Evolutionary conservation across 2,329 filamentous ascomycete species (phyloP).

Genomic region (Exophiala aquamarina): DNA sequence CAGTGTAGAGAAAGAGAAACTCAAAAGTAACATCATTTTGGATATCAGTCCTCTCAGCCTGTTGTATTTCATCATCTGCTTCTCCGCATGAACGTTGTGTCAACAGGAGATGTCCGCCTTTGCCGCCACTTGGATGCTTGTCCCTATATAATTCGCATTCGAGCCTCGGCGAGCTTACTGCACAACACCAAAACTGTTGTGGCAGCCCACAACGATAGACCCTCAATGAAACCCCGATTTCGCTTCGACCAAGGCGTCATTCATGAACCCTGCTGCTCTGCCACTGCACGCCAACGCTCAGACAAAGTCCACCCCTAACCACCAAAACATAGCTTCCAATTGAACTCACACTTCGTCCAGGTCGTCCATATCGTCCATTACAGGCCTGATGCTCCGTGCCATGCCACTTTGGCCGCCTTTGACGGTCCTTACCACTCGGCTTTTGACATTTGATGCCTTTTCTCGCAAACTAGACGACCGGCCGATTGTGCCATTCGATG

Average conservation of each 20-base stretch:
- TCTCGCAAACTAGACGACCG: slow-evolving; percentile 22
- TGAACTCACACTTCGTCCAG: background rate
- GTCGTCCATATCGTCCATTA: slow-evolving; percentile 9
- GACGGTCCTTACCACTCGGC: slow-evolving; percentile 23
- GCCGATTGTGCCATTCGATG: slow-evolving; percentile 1
- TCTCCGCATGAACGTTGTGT: background rate
- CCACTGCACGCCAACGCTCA: too few relatives aligned
- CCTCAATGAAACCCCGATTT: too few relatives aligned
- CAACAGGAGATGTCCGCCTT: slow-evolving; percentile 17
- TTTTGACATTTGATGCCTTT: slow-evolving; percentile 24
- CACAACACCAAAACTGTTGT: too few relatives aligned
- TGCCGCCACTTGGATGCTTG: too few relatives aligned
- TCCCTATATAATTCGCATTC: too few relatives aligned
- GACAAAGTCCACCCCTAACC: background rate
- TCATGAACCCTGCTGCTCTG: too few relatives aligned
- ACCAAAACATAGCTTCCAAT: background rate
- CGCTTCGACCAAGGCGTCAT: too few relatives aligned
- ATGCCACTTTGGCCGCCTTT: slow-evolving; percentile 16
- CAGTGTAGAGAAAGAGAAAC: too few relatives aligned
- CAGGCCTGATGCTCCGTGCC: slow-evolving; percentile 15
- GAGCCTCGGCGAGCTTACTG: too few relatives aligned
- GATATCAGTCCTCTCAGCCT: too few relatives aligned
- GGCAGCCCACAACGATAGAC: too few relatives aligned
- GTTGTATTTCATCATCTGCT: background rate
- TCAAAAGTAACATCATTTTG: slow-evolving; percentile 1